Conservation (phyloP, 148 eudicot species). For the Camellia sinensis region DNA sequence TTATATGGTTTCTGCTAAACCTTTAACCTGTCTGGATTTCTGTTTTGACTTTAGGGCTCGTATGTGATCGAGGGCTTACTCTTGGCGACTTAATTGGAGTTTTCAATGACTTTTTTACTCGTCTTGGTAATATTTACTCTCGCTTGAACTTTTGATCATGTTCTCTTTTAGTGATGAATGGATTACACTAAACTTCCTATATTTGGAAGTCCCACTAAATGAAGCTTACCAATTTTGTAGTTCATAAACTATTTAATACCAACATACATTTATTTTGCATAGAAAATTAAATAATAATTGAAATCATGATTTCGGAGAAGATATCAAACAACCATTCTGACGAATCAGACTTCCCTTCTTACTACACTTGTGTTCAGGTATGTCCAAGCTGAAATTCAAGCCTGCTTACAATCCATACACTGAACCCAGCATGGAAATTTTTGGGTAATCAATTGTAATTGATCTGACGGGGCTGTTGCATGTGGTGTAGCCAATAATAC, state of each 20-base stretch:
- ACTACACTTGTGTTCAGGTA: conserved; percentile 14
- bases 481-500: background rate
- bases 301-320: conserved; percentile 6
- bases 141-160: background rate
- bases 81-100: conserved; percentile 94
- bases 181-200: background rate
- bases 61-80: conserved; percentile 88
- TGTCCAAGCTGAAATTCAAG: conserved; percentile 22
- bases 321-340: background rate
- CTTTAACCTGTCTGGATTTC: conserved; percentile 10
- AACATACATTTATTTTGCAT: background rate
- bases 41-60: conserved; percentile 53
- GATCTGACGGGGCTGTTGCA: background rate
- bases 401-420: conserved; percentile 21
- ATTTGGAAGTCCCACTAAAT: background rate
- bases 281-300: background rate
- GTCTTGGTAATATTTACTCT: conserved; percentile 51
- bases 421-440: conserved; percentile 77
- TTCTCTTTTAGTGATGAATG: background rate
- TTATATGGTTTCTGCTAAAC: background rate
- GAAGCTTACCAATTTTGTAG: background rate
- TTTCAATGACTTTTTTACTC: conserved; percentile 78
- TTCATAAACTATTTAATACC: background rate
- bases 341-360: background rate
- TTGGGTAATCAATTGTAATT: conserved; percentile 46